Conservation (phyloP, 148 eudicot genomes). For the Rhododendron henanense region DNA sequence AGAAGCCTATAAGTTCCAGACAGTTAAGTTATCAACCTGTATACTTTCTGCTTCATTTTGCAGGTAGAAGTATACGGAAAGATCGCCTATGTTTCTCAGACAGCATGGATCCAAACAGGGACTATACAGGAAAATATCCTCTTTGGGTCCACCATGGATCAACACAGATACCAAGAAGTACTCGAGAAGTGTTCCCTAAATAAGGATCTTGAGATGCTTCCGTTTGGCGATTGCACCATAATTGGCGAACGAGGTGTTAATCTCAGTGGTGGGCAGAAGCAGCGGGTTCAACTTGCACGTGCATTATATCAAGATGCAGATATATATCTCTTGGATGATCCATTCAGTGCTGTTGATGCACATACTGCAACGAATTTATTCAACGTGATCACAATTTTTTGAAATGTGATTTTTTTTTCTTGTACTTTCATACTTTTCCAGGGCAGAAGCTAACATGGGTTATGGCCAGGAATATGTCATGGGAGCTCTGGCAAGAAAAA, state of each 20-base stretch:
- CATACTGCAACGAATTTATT: conserved; percentile 59
- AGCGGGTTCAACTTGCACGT: conserved; percentile 52
- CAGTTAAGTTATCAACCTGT: background rate
- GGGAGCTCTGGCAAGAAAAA: conserved; percentile 52
- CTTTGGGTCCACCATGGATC: conserved; percentile 48
- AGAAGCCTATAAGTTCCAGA: background rate
- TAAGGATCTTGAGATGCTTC: conserved; percentile 49
- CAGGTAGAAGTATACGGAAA: conserved; percentile 49
- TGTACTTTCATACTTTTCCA: background rate
- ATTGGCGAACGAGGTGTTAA: conserved; percentile 68
- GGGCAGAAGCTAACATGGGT: background rate
- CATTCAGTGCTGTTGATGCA: conserved; percentile 80
- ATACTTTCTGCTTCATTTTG: conserved; percentile 3
- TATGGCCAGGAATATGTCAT: conserved; percentile 51
- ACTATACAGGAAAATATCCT: conserved; percentile 58
- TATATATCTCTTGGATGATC: conserved; percentile 62
- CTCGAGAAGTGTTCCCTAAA: conserved; percentile 36
- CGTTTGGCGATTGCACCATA: conserved; percentile 47
- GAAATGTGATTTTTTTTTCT: background rate
- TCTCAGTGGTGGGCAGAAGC: conserved; percentile 63
- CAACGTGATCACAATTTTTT: conserved; percentile 26
- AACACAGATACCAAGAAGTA: conserved; percentile 32
- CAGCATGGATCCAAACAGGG: conserved; percentile 72
- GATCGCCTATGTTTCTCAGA: conserved; percentile 60
- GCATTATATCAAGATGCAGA: conserved; percentile 60